Base-by-base conservation (phyloP, 768 basidiomycete species). In the Lyophyllum semitale region DNA sequence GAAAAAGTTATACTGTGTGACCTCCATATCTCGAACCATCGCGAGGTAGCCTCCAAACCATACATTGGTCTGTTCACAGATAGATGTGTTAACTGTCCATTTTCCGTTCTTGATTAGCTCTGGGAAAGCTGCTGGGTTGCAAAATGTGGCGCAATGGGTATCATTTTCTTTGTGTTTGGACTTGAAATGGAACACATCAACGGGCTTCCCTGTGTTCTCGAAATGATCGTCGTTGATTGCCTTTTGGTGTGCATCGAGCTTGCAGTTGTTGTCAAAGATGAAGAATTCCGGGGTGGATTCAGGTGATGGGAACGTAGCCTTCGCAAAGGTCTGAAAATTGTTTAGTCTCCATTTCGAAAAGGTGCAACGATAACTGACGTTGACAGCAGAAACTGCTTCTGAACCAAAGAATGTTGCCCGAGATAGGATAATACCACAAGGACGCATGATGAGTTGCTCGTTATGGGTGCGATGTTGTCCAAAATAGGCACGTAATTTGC, bases 401-500 rank as follows among this genome's bases (percentile, higher is more conserved):
- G 71, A 64, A 1, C 71, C 71, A 58, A 60, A 72, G 38, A 74
- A 68, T 2, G 70, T 74, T 1, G 61, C 70, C 17, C 64, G 49
- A 0, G 63, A 68, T 6, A 64, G 27, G 17, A 72, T 68, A 7
- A 74, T 59, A 6, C 73, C 73, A 61, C 73, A 75, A 0, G 70
- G 61, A 0, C 18, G 44, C n/a, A 74, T 68, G 58, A 62, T 62
- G 2, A 71, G 59, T 49, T 73, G 54, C 33, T 72, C 68, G 37
- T 74, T 74, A 49, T 74, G 71, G 2, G 71, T 74, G 0, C 68
- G 51, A 15, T 55, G 40, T 12, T 65, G 55, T 0, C 67, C 62
- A 62, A 73, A 73, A 0, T 56, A 59, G 8, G 70, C 69, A 3
- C 59, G 53, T 1, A 67, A 22, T 18, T 50, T 15, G 4, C 15